Conservation (phyloP, 768 basidiomycete genomes). For the Trichaptum fuscoviolaceum region DNA sequence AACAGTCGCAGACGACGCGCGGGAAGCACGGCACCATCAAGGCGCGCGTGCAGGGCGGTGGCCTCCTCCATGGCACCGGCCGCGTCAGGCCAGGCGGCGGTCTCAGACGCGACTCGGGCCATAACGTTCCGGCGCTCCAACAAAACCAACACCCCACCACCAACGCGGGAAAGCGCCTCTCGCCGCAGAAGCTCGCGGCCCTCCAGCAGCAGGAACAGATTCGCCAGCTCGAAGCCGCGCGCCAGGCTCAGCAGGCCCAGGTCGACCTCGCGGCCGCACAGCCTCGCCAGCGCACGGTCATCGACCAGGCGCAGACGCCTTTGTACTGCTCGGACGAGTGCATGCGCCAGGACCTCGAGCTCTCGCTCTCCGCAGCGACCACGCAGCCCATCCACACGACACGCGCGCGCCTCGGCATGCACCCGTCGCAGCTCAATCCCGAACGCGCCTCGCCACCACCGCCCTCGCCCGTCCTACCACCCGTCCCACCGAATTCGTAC, state of each 20-base stretch:
- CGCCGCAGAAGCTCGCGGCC: slow-evolving; percentile 18
- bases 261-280: slow-evolving; percentile 23
- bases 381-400: slow-evolving; percentile 18
- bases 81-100: slow-evolving; percentile 51
- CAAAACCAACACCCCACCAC: slow-evolving; percentile 7
- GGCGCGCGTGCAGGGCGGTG: slow-evolving; percentile 31
- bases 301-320: slow-evolving; percentile 75
- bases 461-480: slow-evolving; percentile 22
- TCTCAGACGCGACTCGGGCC: slow-evolving; percentile 19
- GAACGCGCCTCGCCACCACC: slow-evolving; percentile 33
- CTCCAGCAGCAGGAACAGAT: slow-evolving; percentile 19
- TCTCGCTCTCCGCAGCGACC: slow-evolving; percentile 5
- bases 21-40: slow-evolving; percentile 31
- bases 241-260: slow-evolving; percentile 15
- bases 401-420: slow-evolving; percentile 25
- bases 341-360: slow-evolving; percentile 48
- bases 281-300: slow-evolving; percentile 56
- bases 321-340: slow-evolving; percentile 84
- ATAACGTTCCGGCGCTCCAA: slow-evolving; percentile 35
- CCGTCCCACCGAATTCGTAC: slow-evolving; percentile 36
- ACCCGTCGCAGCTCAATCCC: slow-evolving; percentile 45
- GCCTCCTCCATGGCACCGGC: slow-evolving; percentile 63
- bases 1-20: slow-evolving; percentile 26
- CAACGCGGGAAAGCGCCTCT: slow-evolving; percentile 9
- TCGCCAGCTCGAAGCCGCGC: slow-evolving; percentile 11